Conservation (phyloP, 306 rosid genomes). For the Crotalaria pallida region DNA sequence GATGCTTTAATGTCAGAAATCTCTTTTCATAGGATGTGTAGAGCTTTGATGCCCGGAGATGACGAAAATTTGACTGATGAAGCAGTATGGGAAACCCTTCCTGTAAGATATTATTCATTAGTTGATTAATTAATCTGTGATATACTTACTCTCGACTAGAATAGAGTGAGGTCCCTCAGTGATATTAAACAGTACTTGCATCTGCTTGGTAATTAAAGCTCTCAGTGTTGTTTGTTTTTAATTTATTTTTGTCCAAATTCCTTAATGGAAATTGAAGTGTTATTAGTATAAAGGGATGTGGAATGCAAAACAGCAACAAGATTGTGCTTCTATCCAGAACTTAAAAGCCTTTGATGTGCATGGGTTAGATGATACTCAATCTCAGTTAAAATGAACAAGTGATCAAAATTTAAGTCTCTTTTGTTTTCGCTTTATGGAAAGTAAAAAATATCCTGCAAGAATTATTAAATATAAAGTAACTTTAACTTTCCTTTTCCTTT, state of each 20-base stretch:
- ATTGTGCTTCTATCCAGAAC: not conserved
- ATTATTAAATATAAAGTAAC: not conserved
- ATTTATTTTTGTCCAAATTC: not conserved
- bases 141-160: slow-evolving; percentile 13
- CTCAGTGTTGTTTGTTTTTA: not conserved
- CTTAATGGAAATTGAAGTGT: not conserved
- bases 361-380: not conserved
- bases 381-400: not conserved
- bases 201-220: not conserved
- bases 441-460: not conserved
- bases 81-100: slow-evolving; percentile 97
- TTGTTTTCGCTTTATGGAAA: not conserved
- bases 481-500: not conserved
- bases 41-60: slow-evolving; percentile 92
- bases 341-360: not conserved
- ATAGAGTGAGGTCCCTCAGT: not conserved
- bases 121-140: slow-evolving; percentile 15
- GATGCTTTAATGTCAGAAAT: slow-evolving; percentile 16
- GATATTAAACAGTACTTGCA: not conserved
- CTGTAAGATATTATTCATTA: slow-evolving; percentile 59
- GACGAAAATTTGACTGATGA: slow-evolving; percentile 79
- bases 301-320: not conserved
- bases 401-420: slow-evolving; percentile 4
- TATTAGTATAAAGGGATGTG: not conserved
- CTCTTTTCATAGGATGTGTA: slow-evolving; percentile 70